Evolutionary conservation across 768 basidiomycete species (phyloP).

Genomic region (Pulveroboletus sp.): DNA sequence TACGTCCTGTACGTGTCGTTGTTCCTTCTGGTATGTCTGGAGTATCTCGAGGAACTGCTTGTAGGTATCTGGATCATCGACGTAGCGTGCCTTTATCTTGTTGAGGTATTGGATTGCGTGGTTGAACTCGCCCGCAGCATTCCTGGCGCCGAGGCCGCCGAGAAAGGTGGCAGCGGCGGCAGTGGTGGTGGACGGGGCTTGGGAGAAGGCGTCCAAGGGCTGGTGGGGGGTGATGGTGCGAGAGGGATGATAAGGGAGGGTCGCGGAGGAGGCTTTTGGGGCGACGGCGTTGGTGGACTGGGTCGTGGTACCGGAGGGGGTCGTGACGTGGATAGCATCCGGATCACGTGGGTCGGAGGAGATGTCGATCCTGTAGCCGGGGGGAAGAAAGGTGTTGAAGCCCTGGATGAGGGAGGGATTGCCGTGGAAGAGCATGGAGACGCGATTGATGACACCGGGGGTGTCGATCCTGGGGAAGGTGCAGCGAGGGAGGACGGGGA

Average conservation of each 20-base stretch:
- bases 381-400: slow-evolving; percentile 95
- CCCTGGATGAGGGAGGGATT: slow-evolving; percentile 90
- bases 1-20: slow-evolving; percentile 66
- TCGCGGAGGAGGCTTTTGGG: slow-evolving; percentile 25
- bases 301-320: slow-evolving; percentile 66
- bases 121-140: slow-evolving; percentile 68
- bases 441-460: slow-evolving; percentile 93
- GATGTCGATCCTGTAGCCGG: slow-evolving; percentile 90
- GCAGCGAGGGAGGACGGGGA: slow-evolving; percentile 1
- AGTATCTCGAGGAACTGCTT: slow-evolving; percentile 87
- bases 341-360: slow-evolving; percentile 66
- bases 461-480: slow-evolving; percentile 77
- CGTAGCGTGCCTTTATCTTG: slow-evolving; percentile 93
- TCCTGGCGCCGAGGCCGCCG: slow-evolving; percentile 50
- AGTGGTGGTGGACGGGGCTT: slow-evolving; percentile 47
- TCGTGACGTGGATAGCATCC: slow-evolving; percentile 76
- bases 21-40: slow-evolving; percentile 84
- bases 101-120: slow-evolving; percentile 97
- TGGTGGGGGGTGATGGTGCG: slow-evolving; percentile 52
- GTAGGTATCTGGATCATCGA: slow-evolving; percentile 87
- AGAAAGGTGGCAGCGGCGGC: slow-evolving; percentile 64
- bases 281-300: slow-evolving; percentile 47
- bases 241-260: slow-evolving; percentile 29
- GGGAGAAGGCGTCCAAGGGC: slow-evolving; percentile 36
- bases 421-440: slow-evolving; percentile 87